phyloP scores from a whole-genome alignment of 306 rosid genomes.

The Cicer bijugum region DNA sequence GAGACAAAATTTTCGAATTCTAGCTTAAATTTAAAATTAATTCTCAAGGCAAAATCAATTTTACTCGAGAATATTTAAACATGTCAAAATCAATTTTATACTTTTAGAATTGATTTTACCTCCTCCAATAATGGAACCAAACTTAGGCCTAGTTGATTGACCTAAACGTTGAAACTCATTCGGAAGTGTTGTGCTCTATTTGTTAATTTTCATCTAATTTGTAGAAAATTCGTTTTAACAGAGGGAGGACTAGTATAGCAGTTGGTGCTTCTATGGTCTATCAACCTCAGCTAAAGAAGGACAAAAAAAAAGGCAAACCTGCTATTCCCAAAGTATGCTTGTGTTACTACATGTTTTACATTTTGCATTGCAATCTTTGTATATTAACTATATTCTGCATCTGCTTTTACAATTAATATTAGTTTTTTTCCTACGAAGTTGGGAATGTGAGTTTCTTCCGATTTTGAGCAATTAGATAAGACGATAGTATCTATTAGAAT shows the following conservation, averaged over 20 bases:
- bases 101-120: no score
- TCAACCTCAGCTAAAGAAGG: constrained; percentile 65
- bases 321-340: constrained; percentile 70
- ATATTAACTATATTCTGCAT: constrained; percentile 1
- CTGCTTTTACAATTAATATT: constrained; percentile 2
- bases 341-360: constrained; percentile 20
- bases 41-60: no score
- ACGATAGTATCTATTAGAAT: background rate
- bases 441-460: background rate
- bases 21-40: no score
- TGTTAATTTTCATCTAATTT: constrained; percentile 27
- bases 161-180: no score
- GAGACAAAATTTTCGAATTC: no score
- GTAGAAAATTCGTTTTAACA: constrained; percentile 43
- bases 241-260: constrained; percentile 94
- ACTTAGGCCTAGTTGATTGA: no score
- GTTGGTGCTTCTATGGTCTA: constrained; percentile 68
- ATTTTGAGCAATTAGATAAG: constrained; percentile 23
- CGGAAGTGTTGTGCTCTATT: background rate
- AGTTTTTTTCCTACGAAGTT: constrained; percentile 17
- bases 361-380: constrained; percentile 15
- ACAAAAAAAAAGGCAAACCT: constrained; percentile 70
- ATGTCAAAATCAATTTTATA: no score
- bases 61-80: no score
- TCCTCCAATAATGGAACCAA: background rate